Percentiles rank a stretch among this genome's conserved stretches.
These are phyloP conservation scores for Silene conica DNA, from an alignment of 148 eudicot genomes.

Conservation along the genomic window DNA sequence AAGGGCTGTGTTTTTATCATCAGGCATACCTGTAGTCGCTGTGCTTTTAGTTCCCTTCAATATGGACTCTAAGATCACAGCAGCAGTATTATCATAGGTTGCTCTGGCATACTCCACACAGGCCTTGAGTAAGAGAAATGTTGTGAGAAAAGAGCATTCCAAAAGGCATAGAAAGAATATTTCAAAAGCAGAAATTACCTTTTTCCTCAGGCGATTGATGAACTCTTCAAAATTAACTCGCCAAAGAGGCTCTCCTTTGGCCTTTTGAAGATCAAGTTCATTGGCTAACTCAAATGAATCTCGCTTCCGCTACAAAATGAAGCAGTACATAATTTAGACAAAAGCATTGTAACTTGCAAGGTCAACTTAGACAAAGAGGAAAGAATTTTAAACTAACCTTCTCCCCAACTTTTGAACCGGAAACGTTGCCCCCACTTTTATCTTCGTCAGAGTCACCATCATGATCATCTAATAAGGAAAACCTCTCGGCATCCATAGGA, in stretches of 20 bases:
- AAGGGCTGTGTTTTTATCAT: conserved; percentile 4
- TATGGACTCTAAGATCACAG: conserved; percentile 62
- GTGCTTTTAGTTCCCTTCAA: conserved; percentile 46
- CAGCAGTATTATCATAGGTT: conserved; percentile 47
- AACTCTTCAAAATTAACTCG: conserved; percentile 87
- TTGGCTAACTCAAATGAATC: conserved; percentile 32
- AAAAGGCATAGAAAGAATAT: not conserved
- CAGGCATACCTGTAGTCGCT: conserved; percentile 49
- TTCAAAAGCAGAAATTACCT: conserved; percentile 39
- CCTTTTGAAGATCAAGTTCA: conserved; percentile 30
- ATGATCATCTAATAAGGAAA: conserved; percentile 37
- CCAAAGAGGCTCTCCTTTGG: conserved; percentile 70
- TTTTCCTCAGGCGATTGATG: conserved; percentile 51
- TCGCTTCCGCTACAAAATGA: conserved; percentile 41
- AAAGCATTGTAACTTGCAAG: not conserved
- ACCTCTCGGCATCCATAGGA: conserved; percentile 67
- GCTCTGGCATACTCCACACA: conserved; percentile 62
- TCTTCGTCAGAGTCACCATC: conserved; percentile 34
- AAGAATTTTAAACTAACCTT: conserved; percentile 46
- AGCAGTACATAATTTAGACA: conserved; percentile 11
- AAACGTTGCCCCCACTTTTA: conserved; percentile 21
- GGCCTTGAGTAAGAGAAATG: conserved; percentile 36
- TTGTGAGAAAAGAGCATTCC: not conserved
- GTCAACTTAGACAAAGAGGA: conserved; percentile 1
- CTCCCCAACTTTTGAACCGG: conserved; percentile 34